These are phyloP conservation scores for Penicillium capsulatum DNA, from an alignment of 2,329 filamentous ascomycete genomes.

Conservation along the genomic window DNA sequence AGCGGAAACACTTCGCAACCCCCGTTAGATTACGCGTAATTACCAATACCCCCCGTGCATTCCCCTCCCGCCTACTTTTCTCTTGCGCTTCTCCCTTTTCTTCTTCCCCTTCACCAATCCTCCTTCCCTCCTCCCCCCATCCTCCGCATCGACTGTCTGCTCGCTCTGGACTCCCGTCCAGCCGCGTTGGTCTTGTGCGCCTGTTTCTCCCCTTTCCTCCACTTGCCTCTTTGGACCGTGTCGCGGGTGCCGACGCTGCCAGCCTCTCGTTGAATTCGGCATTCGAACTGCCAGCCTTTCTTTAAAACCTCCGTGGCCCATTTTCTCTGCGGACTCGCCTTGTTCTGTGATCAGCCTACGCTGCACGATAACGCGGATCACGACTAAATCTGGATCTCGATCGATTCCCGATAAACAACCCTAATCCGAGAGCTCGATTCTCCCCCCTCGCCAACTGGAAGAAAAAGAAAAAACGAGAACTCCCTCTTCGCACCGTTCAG, in stretches of 20 bases:
- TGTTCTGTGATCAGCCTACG: slow-evolving; percentile 6
- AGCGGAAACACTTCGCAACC: too few relatives aligned
- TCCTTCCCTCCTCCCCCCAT: slow-evolving; percentile 2
- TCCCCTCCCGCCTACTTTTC: slow-evolving; percentile 1
- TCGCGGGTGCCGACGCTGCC: slow-evolving; percentile 34
- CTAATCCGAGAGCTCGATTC: slow-evolving; percentile 2
- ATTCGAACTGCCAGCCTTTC: slow-evolving; percentile 24
- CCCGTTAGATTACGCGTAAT: neutral
- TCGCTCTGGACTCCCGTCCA: slow-evolving; percentile 24
- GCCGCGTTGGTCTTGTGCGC: slow-evolving; percentile 19
- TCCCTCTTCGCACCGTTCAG: neutral
- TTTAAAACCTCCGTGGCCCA: slow-evolving; percentile 14
- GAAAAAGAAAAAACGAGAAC: too few relatives aligned
- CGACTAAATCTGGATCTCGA: slow-evolving; percentile 2
- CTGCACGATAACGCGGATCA: slow-evolving; percentile 12
- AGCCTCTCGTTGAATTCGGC: slow-evolving; percentile 35
- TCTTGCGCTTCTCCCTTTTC: slow-evolving; percentile 16
- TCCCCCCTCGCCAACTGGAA: neutral
- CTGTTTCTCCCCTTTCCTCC: slow-evolving; percentile 4
- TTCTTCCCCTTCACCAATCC: slow-evolving; percentile 11
- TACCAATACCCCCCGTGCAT: neutral
- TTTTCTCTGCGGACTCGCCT: slow-evolving; percentile 6
- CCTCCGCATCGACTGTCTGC: slow-evolving; percentile 7
- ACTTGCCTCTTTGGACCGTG: slow-evolving; percentile 20
- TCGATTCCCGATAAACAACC: slow-evolving; percentile 2